Evolutionary conservation across 192 early-diverging fungal genomes (phyloP), one percentile per base, ranked within the genome.

Genomic region (Pilaira anomala): DNA sequence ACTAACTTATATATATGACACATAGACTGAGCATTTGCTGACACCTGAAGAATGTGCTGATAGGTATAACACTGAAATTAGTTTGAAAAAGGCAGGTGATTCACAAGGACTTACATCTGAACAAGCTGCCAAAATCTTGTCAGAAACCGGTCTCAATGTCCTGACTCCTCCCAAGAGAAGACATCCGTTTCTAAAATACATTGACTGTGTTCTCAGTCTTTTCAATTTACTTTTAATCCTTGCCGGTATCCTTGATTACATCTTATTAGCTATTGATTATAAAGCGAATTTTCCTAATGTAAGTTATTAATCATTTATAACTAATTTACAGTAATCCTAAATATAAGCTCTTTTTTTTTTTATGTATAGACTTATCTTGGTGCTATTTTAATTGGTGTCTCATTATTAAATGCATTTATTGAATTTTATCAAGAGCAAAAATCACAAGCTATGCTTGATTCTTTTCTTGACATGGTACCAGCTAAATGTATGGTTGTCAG

Each of bases 341-440:
- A 40, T 12, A 40, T 40, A 40, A 9, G 40, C 13, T 14, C 8
- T 40, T 7, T 40, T 67, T 25, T 30, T n/a, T 26, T 51, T 13
- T 19, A 50, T 29, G n/a, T 63, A 30, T 76, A 92, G 89, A 82
- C 83, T 21, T 96, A 96, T 67, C 83, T 95, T 46, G 96, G 96
- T 25, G 88, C 87, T 45, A 93, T 98, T 66, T 79, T 96, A 1
- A 84, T 98, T 56, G 80, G 54, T 48, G 93, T 98, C 45, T 91
- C 93, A 1, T 89, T 98, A 53, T 50, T 93, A 45, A 98, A 98
- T 71, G 91, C 96, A 2, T 78, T 76, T 30, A 92, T 98, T 69
- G 96, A 98, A 72, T 96, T 93, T 73, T 90, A 88, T 66, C 96
- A 98, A 77, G 75, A 84, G 54, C 91, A 90, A 75, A 98, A 98